Evolutionary conservation across 2,329 filamentous ascomycete genomes (phyloP).

Genomic region (Blastomyces parvus): DNA sequence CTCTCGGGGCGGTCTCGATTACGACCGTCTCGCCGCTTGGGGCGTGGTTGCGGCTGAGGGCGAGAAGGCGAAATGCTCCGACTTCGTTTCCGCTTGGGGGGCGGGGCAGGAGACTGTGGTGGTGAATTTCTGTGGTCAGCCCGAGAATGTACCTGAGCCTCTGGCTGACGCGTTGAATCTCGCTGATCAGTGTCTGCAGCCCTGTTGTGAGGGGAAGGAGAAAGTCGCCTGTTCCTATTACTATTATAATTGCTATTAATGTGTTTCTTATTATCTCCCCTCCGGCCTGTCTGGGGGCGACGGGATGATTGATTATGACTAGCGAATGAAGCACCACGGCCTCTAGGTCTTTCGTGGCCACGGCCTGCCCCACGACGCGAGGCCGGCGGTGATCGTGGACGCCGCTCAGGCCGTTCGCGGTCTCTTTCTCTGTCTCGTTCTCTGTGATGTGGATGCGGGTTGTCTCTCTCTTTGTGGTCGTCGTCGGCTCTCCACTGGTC

Average conservation of each 20-base stretch:
- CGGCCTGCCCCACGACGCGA: constrained; percentile 23
- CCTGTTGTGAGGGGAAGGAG: constrained; percentile 10
- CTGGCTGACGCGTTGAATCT: constrained; percentile 17
- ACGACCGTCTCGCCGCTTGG: constrained; percentile 28
- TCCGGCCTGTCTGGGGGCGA: constrained; percentile 20
- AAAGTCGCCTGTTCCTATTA: constrained; percentile 15
- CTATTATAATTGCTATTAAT: constrained; percentile 15
- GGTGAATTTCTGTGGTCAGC: constrained; percentile 22
- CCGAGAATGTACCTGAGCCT: constrained; percentile 16
- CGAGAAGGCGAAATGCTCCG: constrained; percentile 33
- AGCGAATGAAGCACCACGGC: constrained; percentile 23
- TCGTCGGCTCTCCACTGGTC: constrained; percentile 41
- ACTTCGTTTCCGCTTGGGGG: constrained; percentile 33
- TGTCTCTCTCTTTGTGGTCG: constrained; percentile 30
- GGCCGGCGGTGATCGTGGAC: constrained; percentile 32
- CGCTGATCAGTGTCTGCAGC: constrained; percentile 16
- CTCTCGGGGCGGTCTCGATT: constrained; percentile 30
- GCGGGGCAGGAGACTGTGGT: constrained; percentile 23
- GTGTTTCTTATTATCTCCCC: constrained; percentile 19
- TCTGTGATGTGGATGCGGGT: constrained; percentile 21
- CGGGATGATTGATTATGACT: constrained; percentile 13
- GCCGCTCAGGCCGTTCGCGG: constrained; percentile 31
- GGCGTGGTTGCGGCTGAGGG: constrained; percentile 22
- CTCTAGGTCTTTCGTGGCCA: constrained; percentile 25
- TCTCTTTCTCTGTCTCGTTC: constrained; percentile 22